A percentile compares a stretch with the other conserved stretches of the same genome.
Conservation (phyloP, 805 yeast genomes). For the Jamesozyma spencerorum region DNA sequence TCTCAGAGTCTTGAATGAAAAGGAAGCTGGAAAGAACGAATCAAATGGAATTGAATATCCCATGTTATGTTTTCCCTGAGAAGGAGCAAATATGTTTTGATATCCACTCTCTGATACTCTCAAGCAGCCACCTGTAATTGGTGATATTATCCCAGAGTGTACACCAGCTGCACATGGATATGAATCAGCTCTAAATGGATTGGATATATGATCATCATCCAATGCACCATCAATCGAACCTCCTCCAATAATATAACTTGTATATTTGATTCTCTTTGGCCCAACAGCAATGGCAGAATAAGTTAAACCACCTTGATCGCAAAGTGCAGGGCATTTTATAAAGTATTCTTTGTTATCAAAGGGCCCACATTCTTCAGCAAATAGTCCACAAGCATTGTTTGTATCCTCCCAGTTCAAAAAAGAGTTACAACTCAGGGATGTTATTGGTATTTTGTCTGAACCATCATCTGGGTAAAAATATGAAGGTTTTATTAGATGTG, state of each 20-base stretch:
- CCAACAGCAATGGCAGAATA: conserved; percentile 74
- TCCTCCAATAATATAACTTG: conserved; percentile 72
- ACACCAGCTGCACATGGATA: conserved; percentile 84
- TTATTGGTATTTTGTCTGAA: conserved; percentile 25
- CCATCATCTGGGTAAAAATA: conserved; percentile 17
- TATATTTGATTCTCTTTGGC: conserved; percentile 51
- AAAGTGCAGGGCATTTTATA: conserved; percentile 80
- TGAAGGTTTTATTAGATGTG: conserved; percentile 40
- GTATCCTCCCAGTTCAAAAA: conserved; percentile 61
- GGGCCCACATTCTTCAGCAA: conserved; percentile 52
- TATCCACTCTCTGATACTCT: conserved; percentile 48
- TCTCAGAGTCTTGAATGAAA: conserved; percentile 41
- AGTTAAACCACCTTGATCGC: conserved; percentile 69
- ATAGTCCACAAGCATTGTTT: conserved; percentile 64
- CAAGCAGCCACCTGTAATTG: conserved; percentile 73
- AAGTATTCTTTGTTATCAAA: conserved; percentile 37
- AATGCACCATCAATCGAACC: conserved; percentile 32
- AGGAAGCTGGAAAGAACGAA: conserved; percentile 70
- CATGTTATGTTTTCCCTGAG: conserved; percentile 44
- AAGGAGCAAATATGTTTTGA: conserved; percentile 38
- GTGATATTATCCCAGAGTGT: conserved; percentile 73
- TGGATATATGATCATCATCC: conserved; percentile 31
- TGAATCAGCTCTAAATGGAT: conserved; percentile 80
- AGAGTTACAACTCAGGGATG: conserved; percentile 33
- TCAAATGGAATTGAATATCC: conserved; percentile 45